phyloP scores from a whole-genome alignment of 2,329 filamentous ascomycete species.

The Colletotrichum sp. region DNA sequence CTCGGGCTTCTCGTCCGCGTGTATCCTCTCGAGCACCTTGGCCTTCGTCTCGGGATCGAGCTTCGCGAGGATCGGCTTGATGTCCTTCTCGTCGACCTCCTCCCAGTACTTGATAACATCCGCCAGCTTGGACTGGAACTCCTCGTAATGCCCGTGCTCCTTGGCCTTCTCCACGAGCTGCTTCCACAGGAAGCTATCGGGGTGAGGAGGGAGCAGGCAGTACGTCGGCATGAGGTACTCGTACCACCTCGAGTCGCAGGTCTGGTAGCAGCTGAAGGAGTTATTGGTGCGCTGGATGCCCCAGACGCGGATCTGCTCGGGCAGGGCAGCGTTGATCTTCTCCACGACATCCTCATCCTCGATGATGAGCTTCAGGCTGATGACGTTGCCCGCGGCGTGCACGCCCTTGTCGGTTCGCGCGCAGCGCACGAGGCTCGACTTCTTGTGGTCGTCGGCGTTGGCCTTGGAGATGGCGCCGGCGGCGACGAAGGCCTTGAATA shows the following conservation, averaged over 20 bases:
- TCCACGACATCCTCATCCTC: constrained; percentile 87
- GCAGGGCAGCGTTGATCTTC: constrained; percentile 87
- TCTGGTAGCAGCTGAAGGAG: constrained; percentile 91
- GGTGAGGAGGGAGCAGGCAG: constrained; percentile 90
- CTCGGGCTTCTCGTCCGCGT: constrained; percentile 34
- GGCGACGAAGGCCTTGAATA: constrained; percentile 89
- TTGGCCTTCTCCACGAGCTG: constrained; percentile 81
- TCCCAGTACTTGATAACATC: constrained; percentile 86
- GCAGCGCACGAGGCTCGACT: constrained; percentile 91
- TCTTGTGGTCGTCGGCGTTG: constrained; percentile 96
- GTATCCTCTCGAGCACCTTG: constrained; percentile 67
- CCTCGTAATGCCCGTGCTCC: constrained; percentile 73
- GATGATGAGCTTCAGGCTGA: constrained; percentile 93
- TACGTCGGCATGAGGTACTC: constrained; percentile 97
- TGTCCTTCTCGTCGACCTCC: constrained; percentile 78
- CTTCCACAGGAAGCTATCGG: constrained; percentile 82
- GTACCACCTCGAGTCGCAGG: constrained; percentile 95
- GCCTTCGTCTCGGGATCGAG: constrained; percentile 69
- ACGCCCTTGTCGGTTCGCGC: constrained; percentile 97
- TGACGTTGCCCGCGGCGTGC: constrained; percentile 93
- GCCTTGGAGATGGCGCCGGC: constrained; percentile 95
- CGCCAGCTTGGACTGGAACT: constrained; percentile 70
- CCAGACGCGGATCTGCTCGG: constrained; percentile 92
- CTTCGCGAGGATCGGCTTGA: constrained; percentile 70
- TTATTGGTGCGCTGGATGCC: constrained; percentile 89